Evolutionary conservation across 2,329 filamentous ascomycete genomes (phyloP).

Genomic region (Zymoseptoria brevis): DNA sequence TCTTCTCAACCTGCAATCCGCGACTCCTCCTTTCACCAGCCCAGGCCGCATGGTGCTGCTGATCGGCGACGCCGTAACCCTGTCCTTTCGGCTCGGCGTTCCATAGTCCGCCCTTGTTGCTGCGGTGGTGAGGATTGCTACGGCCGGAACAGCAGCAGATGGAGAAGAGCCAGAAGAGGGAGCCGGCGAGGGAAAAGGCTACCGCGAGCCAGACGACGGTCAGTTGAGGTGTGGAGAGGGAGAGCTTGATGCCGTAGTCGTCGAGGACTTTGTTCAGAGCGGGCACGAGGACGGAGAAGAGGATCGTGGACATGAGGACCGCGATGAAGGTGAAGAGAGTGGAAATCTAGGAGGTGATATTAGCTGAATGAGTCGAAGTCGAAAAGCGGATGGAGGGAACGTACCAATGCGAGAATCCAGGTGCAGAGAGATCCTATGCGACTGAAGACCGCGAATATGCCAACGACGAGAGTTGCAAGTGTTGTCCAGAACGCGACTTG

Average conservation of each 20-base stretch:
- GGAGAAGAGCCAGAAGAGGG: conserved; percentile 85
- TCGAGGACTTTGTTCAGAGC: conserved; percentile 60
- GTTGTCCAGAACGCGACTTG: conserved; percentile 65
- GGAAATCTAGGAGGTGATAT: conserved; percentile 33
- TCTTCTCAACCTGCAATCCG: conserved; percentile 49
- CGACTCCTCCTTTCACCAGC: conserved; percentile 10
- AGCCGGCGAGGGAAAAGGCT: conserved; percentile 65
- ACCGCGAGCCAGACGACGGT: conserved; percentile 70
- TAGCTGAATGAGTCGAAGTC: background rate
- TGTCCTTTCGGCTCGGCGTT: conserved; percentile 24
- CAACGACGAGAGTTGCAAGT: conserved; percentile 63
- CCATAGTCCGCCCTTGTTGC: conserved; percentile 32
- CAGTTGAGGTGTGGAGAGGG: conserved; percentile 62
- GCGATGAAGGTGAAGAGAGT: conserved; percentile 55
- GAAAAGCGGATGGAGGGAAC: conserved; percentile 36
- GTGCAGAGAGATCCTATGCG: conserved; percentile 74
- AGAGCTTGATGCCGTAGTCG: conserved; percentile 61
- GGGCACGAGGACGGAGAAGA: conserved; percentile 62
- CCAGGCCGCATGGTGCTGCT: conserved; percentile 1
- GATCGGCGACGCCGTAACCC: conserved; percentile 14
- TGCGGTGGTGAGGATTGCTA: conserved; percentile 40
- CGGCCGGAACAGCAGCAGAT: conserved; percentile 83
- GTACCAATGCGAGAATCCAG: conserved; percentile 63
- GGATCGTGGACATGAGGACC: conserved; percentile 65
- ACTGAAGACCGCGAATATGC: conserved; percentile 75